Base-by-base conservation (phyloP, 306 rosid genomes). In the Sophora flavescens region DNA sequence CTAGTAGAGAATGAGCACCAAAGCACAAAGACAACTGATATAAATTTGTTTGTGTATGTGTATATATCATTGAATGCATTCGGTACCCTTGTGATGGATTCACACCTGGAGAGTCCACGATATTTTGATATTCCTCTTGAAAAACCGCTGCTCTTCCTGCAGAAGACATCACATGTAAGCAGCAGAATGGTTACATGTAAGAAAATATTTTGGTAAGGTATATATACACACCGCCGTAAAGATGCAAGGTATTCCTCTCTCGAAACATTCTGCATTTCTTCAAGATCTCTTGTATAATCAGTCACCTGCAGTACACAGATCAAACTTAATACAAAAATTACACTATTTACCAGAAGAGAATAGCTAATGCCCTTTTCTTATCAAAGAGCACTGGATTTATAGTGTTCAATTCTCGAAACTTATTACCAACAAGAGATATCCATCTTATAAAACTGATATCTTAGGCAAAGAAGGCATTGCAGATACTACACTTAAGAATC, bases 101-200 rank as follows among this genome's bases (percentile, higher is more conserved):
- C 77, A 62, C 83, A 92, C 99, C 99, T 95, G 32, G 99, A 87
- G 57, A 95, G 93, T 54, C 91, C 97, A 22, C 97, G 96, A 84
- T 89, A 95, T 87, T 92, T 96, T 77, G 99, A 84, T 57, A 96
- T 80, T 80, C 99, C 99, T 85, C 97, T 86, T 10, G 99, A 92
- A 87, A 96, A 96, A 12, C 99, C 99, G 74, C 99, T 96, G 90
- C 99, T 96, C 88, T 96, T 96, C 89, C 99, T 96, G 96, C 80
- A 80, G 71, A 86, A 61, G 69, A 76, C 58, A 85, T 47, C 69
- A 63, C 71, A 18, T 8, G 54, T 87, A 63, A 90, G 88, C 70
- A 74, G 57, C 48, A 12, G 69, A 28, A 54, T 30, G 42, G 39
- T 38, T 60, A 33, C 63, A 66, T 22, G 48, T 42, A 16, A 72